A percentile compares a stretch with the other conserved stretches of the same genome.
These are phyloP conservation scores for Metschnikowia cubensis DNA, from an alignment of 805 yeast genomes.

Conservation along the genomic window DNA sequence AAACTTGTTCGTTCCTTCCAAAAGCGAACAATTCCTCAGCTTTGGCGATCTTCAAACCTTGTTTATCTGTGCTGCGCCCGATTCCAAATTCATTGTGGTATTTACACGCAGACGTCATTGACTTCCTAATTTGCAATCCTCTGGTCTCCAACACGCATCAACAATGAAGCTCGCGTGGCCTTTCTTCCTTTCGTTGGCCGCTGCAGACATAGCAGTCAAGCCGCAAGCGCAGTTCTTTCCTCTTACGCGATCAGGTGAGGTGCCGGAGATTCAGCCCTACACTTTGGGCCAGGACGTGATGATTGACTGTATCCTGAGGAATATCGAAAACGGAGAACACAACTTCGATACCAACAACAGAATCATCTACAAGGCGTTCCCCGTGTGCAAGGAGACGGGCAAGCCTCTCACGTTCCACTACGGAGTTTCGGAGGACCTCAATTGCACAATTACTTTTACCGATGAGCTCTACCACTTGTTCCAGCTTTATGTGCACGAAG, in stretches of 20 bases:
- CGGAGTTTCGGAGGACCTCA: conserved; percentile 47
- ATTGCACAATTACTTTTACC: conserved; percentile 58
- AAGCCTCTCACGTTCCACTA: conserved; percentile 54
- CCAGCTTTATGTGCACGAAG: conserved; percentile 74
- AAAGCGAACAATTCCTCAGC: background rate
- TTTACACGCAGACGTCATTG: no score
- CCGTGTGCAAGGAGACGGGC: conserved; percentile 62
- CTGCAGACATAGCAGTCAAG: conserved; percentile 1
- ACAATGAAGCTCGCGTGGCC: background rate
- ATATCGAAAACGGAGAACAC: conserved; percentile 76
- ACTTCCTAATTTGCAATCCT: no score
- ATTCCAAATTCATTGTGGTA: no score
- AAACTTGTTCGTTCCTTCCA: background rate
- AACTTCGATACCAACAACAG: conserved; percentile 58
- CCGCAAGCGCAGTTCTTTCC: conserved; percentile 31
- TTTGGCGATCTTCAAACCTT: background rate
- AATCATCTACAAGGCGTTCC: conserved; percentile 56
- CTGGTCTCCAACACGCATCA: background rate
- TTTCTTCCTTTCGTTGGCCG: background rate
- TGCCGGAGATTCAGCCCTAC: conserved; percentile 37
- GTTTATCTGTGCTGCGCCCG: background rate
- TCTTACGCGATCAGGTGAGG: conserved; percentile 34
- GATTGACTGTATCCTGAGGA: conserved; percentile 60
- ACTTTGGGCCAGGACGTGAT: conserved; percentile 39
- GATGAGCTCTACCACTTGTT: conserved; percentile 66